Conservation (phyloP, 2,329 filamentous ascomycete genomes). For the Hypoxylon sp. region DNA sequence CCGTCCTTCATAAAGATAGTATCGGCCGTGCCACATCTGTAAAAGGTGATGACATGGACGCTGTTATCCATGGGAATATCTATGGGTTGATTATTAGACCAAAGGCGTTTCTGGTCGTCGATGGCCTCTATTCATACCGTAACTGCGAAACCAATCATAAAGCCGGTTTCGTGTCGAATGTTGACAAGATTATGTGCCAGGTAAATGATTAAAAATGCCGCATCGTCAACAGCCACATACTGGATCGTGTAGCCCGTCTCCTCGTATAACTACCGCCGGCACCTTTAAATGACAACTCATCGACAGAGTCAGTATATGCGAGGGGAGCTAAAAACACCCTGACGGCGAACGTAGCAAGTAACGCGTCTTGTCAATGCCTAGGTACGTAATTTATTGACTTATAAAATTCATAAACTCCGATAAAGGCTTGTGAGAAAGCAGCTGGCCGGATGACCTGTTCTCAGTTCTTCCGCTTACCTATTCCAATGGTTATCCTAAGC, state of each 20-base stretch:
- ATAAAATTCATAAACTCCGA: background rate
- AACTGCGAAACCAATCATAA: background rate
- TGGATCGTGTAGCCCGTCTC: background rate
- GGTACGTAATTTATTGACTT: background rate
- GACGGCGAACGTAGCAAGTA: background rate
- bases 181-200: background rate
- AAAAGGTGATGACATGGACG: background rate
- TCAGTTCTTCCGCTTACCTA: background rate
- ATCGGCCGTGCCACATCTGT: background rate
- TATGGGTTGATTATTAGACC: background rate
- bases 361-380: background rate
- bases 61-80: background rate
- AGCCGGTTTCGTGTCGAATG: background rate
- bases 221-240: background rate
- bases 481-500: slow-evolving; percentile 1
- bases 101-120: background rate
- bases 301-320: background rate
- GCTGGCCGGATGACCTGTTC: background rate
- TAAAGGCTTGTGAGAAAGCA: background rate
- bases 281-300: background rate
- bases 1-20: background rate
- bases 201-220: background rate
- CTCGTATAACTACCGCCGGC: background rate
- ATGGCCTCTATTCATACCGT: background rate
- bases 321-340: background rate